Evolutionary conservation across 2,329 filamentous ascomycete genomes (phyloP), one percentile per base, ranked within the genome.

Genomic region (Tolypocladium endophyticum): DNA sequence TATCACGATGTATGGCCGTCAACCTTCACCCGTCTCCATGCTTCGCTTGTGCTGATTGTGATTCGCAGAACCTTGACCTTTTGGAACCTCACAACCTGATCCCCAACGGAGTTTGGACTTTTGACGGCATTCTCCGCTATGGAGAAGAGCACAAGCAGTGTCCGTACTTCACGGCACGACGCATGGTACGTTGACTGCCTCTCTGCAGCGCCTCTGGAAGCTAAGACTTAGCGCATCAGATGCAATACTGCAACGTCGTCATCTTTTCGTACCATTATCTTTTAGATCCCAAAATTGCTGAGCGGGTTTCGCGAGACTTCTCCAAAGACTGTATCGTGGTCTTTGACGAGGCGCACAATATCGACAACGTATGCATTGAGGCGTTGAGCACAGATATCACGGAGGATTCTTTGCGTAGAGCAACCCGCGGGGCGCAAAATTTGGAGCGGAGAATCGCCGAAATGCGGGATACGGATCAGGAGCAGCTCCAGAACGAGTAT

Each of bases 181-280:
- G 94, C 64, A 99, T 99, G 94, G 89, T 90, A 74, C 68, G 55
- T 39, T 4, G 12, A 52, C 23, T 33, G 28, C 16, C 14, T 14
- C 8, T 16, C 30, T 9, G 50, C 8, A 6, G 20, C 11, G 50
- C 12, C 5, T 9, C 11, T 38, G 39, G 9, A 18, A 23, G 33
- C 61, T 66, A 28, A 64, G 62, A 57, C 11, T 33, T 35, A 18
- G 18, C 45, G 38, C 11, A 38, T 18, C 64, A 92, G 88, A 97
- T 99, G 93, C 88, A 94, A 68, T 97, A 92, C 71, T 99, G 94
- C 81, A 97, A 99, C 72, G 92, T 99, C 70, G 97, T 99, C 69
- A 99, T 99, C 66, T 99, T 99, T 77, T 99, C 94, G 0, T 99
- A 99, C 71, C 94, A 99, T 74, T 99, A 99, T 70, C 84, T 99